Percentiles rank a stretch among this genome's conserved stretches.
phyloP scores from a whole-genome alignment of 2,329 filamentous ascomycete species.

The Trichocomaceae sp. region DNA sequence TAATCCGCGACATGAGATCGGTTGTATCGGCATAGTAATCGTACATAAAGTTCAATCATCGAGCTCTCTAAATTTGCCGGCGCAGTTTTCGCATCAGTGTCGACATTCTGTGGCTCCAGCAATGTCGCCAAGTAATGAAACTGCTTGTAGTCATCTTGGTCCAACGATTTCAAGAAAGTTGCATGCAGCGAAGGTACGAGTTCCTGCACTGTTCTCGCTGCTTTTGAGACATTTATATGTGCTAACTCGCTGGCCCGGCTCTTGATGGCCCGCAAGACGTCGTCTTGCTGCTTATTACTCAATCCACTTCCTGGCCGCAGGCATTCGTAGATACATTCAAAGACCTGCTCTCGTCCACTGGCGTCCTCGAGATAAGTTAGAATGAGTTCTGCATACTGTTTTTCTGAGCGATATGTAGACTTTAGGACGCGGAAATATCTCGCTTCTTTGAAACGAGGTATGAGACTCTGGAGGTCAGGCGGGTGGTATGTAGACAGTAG shows the following conservation, averaged over 20 bases:
- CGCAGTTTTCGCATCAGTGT: conserved; percentile 25
- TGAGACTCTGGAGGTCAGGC: conserved; percentile 66
- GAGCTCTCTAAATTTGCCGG: conserved; percentile 42
- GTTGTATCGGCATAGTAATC: conserved; percentile 83
- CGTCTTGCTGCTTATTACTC: conserved; percentile 62
- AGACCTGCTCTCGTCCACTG: conserved; percentile 67
- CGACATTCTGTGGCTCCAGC: conserved; percentile 55
- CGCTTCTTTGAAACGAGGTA: conserved; percentile 71
- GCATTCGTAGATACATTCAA: conserved; percentile 71
- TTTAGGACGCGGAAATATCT: conserved; percentile 89
- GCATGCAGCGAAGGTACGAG: conserved; percentile 60
- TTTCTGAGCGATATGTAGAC: conserved; percentile 72
- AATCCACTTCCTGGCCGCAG: conserved; percentile 59
- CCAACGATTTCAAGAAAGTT: conserved; percentile 56
- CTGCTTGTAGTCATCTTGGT: conserved; percentile 58
- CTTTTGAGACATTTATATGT: conserved; percentile 56
- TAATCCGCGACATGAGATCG: conserved; percentile 78
- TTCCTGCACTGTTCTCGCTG: conserved; percentile 59
- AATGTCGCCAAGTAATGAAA: conserved; percentile 71
- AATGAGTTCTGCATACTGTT: conserved; percentile 70
- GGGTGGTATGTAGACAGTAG: conserved; percentile 89
- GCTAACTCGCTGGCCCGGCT: conserved; percentile 61
- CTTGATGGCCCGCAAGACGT: conserved; percentile 62
- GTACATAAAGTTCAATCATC: conserved; percentile 77
- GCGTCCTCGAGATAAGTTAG: conserved; percentile 79